phyloP scores from a whole-genome alignment of 2,329 filamentous ascomycete species.

The Rasamsonia emersonii region DNA sequence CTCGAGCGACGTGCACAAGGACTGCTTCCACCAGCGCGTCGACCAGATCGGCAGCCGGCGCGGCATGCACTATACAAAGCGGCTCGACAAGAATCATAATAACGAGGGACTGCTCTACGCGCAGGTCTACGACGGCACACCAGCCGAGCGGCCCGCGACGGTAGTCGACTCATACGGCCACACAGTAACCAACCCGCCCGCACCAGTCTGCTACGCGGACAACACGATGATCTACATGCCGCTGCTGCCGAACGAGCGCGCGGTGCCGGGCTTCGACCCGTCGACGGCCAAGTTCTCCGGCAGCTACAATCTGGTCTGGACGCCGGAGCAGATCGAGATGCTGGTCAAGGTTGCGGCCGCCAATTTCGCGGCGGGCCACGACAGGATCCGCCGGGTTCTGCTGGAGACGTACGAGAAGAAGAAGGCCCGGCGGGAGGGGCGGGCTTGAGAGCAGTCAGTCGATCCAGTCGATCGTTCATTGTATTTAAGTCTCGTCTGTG shows the following conservation, averaged over 20 bases:
- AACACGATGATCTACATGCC: conserved; percentile 9
- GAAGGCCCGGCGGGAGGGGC: conserved; percentile 6
- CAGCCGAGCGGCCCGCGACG: conserved; percentile 2
- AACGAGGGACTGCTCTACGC: conserved; percentile 5
- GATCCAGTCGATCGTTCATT: too few relatives aligned
- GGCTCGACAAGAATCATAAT: background rate
- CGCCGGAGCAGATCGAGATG: conserved; percentile 7
- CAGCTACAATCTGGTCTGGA: conserved; percentile 9
- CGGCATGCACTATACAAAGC: conserved; percentile 6
- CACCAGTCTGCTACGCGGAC: conserved; percentile 5
- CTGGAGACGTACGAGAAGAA: conserved; percentile 5
- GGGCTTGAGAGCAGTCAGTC: too few relatives aligned
- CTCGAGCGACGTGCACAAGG: conserved; percentile 7
- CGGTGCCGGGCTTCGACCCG: conserved; percentile 5
- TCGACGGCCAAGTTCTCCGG: conserved; percentile 8
- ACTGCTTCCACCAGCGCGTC: conserved; percentile 6
- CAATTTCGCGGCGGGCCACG: conserved; percentile 4
- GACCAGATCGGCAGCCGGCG: conserved; percentile 8
- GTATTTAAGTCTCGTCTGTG: too few relatives aligned
- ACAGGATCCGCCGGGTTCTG: conserved; percentile 4
- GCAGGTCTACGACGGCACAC: conserved; percentile 5
- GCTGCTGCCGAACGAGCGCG: conserved; percentile 7
- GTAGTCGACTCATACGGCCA: conserved; percentile 8
- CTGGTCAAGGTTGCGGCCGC: conserved; percentile 4
- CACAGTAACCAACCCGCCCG: conserved; percentile 7